phyloP scores from a whole-genome alignment of 2,329 filamentous ascomycete genomes.

The Cladosporium sp. region DNA sequence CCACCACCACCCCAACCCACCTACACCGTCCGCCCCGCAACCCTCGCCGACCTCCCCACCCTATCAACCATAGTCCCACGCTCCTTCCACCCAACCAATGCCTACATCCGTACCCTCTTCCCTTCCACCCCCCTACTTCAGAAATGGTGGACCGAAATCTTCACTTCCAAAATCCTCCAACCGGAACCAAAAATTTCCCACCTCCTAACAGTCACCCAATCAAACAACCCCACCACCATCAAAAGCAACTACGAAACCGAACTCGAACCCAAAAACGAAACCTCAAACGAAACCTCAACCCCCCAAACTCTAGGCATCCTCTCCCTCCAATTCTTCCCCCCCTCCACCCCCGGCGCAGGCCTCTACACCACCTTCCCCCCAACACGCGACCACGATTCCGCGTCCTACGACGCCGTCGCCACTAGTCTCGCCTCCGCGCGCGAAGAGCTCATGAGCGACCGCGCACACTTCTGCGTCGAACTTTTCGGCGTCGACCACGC shows the following conservation, averaged over 20 bases:
- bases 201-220: conserved; percentile 13
- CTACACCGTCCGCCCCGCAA: conserved; percentile 1
- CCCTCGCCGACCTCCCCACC: conserved; percentile 14
- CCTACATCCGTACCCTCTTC: conserved; percentile 19
- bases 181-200: conserved; percentile 12
- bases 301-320: conserved; percentile 3
- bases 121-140: conserved; percentile 21
- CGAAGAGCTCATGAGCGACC: conserved; percentile 15
- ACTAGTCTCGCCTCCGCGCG: conserved; percentile 10
- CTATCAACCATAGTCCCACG: conserved; percentile 24
- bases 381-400: conserved; percentile 20
- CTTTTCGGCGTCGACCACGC: conserved; percentile 24
- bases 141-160: conserved; percentile 21
- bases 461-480: conserved; percentile 18
- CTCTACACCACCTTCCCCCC: conserved; percentile 15
- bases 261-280: neutral
- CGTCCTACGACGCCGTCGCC: conserved; percentile 13
- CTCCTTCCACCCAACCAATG: conserved; percentile 24
- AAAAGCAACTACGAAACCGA: neutral
- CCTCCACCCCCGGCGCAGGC: conserved; percentile 8
- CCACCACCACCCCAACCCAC: neutral
- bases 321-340: conserved; percentile 1
- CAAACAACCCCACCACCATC: conserved; percentile 4
- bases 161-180: conserved; percentile 17
- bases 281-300: neutral